Evolutionary conservation across 1,284 basidiomycete genomes (phyloP).

Genomic region (Ustilago trichophora): DNA sequence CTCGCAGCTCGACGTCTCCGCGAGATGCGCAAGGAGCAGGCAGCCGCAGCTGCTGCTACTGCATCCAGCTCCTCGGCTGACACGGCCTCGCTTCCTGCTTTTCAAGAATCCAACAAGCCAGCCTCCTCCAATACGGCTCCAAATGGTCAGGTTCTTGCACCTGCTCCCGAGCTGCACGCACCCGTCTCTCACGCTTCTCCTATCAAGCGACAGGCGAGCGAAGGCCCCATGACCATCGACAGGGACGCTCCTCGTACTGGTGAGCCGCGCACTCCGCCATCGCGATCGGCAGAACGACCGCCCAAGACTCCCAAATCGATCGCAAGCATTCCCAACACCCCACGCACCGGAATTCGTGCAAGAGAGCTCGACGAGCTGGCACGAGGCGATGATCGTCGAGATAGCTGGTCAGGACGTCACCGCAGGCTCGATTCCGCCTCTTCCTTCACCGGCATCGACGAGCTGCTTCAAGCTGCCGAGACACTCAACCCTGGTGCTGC

Average conservation of each 20-base stretch:
- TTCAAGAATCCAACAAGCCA: slow-evolving; percentile 28
- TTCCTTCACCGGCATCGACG: slow-evolving; percentile 62
- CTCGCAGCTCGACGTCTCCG: slow-evolving; percentile 65
- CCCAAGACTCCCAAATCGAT: slow-evolving; percentile 40
- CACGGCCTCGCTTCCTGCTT: slow-evolving; percentile 8
- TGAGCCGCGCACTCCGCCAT: slow-evolving; percentile 34
- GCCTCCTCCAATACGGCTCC: not conserved
- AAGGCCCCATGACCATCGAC: slow-evolving; percentile 39
- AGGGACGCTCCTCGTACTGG: slow-evolving; percentile 7
- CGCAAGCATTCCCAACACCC: slow-evolving; percentile 32
- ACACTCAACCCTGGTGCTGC: slow-evolving; percentile 55
- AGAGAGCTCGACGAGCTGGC: slow-evolving; percentile 35
- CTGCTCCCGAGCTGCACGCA: slow-evolving; percentile 23
- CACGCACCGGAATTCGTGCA: slow-evolving; percentile 34
- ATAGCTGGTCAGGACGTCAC: slow-evolving; percentile 38
- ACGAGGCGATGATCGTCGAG: slow-evolving; percentile 32
- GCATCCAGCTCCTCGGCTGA: slow-evolving; percentile 14
- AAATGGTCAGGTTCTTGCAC: slow-evolving; percentile 16
- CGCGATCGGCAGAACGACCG: slow-evolving; percentile 33
- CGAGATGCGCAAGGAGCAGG: slow-evolving; percentile 50
- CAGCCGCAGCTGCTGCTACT: slow-evolving; percentile 13
- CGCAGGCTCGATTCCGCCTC: slow-evolving; percentile 41
- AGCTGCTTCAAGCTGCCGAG: slow-evolving; percentile 64
- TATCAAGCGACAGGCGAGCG: slow-evolving; percentile 45
- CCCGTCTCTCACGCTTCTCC: slow-evolving; percentile 29